Evolutionary conservation across 176 grass and related monocot genomes (phyloP), one percentile per base, ranked within the genome.

Genomic region (Neostapfia colusana): DNA sequence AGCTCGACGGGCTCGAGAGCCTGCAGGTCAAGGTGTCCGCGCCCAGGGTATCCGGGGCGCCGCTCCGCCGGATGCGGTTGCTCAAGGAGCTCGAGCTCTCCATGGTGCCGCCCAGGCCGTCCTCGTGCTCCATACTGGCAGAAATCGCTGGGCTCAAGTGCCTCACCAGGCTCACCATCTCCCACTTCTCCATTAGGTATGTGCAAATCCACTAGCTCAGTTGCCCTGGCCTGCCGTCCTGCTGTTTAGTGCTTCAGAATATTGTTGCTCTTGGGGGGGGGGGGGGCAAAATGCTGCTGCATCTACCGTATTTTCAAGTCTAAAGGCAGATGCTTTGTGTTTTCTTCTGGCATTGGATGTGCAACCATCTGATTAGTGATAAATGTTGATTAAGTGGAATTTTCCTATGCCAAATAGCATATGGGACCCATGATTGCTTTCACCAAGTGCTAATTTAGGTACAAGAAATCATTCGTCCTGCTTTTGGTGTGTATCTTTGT

Each of bases 1-100:
- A 88, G 51, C 79, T 95, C 62, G 84, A 90, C 75, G 83, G 83
- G 49, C 89, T 99, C 7, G 80, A 95, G 76, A 82, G 85, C 62
- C 77, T 99, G 56, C 89, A 99, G 80, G 75, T 95, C 67, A 99
- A 91, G 89, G 87, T 99, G 63, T 86, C 95, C 25, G 84, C 82
- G 31, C 95, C 95, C 56, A 83, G 87, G 65, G 73, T 99, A 31
- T 84, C 91, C 0, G 89, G 72, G 43, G 74, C 81, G 26, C 77
- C 89, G 46, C 86, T 94, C 15, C 68, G 79, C 20, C 85, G 90
- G 61, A 86, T 99, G 74, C 86, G 69, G 35, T 82, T 77, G 46
- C 83, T 99, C 80, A 99, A 81, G 75, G 95, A 95, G 61, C 88
- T 99, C 40, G 91, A 94, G 77, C 84, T 99, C 14, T 92, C 86